phyloP scores from a whole-genome alignment of 176 grass and related monocot genomes.

The Eragrostis curvula region DNA sequence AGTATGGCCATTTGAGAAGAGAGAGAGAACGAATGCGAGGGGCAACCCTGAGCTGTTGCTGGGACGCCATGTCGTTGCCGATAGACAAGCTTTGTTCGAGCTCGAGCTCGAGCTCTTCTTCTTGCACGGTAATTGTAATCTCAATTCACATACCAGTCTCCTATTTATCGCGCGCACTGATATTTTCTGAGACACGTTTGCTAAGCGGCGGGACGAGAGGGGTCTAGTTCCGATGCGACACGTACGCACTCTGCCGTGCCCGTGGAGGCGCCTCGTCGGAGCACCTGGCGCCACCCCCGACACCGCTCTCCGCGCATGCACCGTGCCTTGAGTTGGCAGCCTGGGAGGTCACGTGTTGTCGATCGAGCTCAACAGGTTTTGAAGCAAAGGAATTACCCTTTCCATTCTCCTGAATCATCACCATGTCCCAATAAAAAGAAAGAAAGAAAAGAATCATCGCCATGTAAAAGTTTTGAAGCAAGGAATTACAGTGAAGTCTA shows the following conservation, averaged over 20 bases:
- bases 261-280: conserved; percentile 11
- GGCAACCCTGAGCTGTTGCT: not conserved
- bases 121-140: not conserved
- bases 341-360: too few relatives aligned
- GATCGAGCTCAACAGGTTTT: too few relatives aligned
- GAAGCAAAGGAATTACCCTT: too few relatives aligned
- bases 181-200: not conserved
- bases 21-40: not conserved
- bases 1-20: too few relatives aligned
- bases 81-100: not conserved
- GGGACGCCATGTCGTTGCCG: not conserved
- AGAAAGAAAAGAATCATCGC: too few relatives aligned
- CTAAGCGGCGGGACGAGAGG: not conserved
- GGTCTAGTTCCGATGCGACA: not conserved
- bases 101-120: not conserved
- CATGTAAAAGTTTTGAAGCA: too few relatives aligned
- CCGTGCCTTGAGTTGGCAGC: not conserved
- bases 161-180: not conserved
- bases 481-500: too few relatives aligned
- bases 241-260: not conserved
- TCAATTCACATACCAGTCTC: not conserved
- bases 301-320: not conserved
- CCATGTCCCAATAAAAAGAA: too few relatives aligned
- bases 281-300: conserved; percentile 11
- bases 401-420: too few relatives aligned